Evolutionary conservation across 495 filamentous ascomycete species (phyloP).

Genomic region (Aspergillus coremiiformis): DNA sequence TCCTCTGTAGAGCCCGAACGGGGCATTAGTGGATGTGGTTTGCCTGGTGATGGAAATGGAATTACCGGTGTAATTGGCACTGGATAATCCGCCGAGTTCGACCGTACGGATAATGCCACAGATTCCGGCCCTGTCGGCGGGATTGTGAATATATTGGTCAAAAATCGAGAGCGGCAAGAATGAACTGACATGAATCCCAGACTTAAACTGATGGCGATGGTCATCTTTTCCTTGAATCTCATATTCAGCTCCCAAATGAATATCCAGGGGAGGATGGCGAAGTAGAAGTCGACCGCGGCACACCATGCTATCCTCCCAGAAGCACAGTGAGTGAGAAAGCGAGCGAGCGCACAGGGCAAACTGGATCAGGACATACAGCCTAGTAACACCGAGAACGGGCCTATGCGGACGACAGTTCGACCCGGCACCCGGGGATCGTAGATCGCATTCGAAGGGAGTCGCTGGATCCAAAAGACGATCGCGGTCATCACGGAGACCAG

Average conservation of each 20-base stretch:
- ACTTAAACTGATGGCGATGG: slow-evolving; percentile 18
- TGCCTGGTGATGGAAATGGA: too few relatives aligned
- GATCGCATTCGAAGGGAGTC: slow-evolving; percentile 9
- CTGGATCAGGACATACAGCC: slow-evolving; percentile 6
- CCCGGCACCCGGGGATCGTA: slow-evolving; percentile 16
- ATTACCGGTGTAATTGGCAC: slow-evolving; percentile 17
- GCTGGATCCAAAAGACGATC: slow-evolving; percentile 14
- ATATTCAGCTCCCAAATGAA: slow-evolving; percentile 22
- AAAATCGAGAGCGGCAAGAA: not conserved
- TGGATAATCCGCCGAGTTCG: slow-evolving; percentile 12
- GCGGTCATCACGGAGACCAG: slow-evolving; percentile 13
- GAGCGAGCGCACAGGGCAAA: too few relatives aligned
- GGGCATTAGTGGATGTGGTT: not conserved
- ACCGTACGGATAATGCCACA: slow-evolving; percentile 18
- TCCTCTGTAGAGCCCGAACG: slow-evolving; percentile 5
- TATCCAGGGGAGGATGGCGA: slow-evolving; percentile 18
- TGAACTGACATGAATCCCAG: slow-evolving; percentile 14
- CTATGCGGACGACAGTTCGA: slow-evolving; percentile 8
- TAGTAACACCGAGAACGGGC: slow-evolving; percentile 13
- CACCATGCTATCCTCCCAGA: slow-evolving; percentile 14
- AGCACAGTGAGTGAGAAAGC: not conserved
- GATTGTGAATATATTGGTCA: not conserved
- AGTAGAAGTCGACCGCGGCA: slow-evolving; percentile 20
- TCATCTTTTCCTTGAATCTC: slow-evolving; percentile 20
- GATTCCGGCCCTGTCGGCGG: slow-evolving; percentile 8